These are phyloP conservation scores for Diaporthe citriasiana DNA, from an alignment of 2,329 filamentous ascomycete species.

Conservation along the genomic window DNA sequence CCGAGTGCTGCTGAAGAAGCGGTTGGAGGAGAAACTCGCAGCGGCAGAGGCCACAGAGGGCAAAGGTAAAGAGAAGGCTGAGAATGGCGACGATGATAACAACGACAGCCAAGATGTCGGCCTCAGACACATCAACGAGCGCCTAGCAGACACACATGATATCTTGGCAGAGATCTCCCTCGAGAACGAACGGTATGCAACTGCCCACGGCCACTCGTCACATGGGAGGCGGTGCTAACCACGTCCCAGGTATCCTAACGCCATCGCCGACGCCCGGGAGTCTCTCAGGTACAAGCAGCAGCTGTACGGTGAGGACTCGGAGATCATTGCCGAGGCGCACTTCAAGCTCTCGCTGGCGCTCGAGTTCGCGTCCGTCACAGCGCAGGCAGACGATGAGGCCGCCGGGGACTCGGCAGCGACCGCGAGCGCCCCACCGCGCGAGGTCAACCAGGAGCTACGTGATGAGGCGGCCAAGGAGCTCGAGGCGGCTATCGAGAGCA, in stretches of 20 bases:
- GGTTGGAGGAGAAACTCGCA: constrained; percentile 59
- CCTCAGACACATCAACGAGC: constrained; percentile 79
- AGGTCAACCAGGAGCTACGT: constrained; percentile 77
- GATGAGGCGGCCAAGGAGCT: constrained; percentile 80
- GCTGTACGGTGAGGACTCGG: constrained; percentile 84
- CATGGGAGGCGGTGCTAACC: constrained; percentile 16
- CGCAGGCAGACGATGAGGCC: constrained; percentile 65
- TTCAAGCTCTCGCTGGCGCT: constrained; percentile 96
- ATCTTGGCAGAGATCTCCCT: constrained; percentile 96
- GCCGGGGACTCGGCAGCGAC: constrained; percentile 36
- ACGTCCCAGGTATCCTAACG: constrained; percentile 77
- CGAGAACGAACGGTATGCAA: constrained; percentile 83
- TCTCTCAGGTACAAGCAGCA: constrained; percentile 84
- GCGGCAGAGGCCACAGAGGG: constrained; percentile 55
- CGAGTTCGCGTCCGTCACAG: constrained; percentile 89
- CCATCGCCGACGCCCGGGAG: constrained; percentile 85
- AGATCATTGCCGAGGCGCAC: constrained; percentile 92
- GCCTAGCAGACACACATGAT: constrained; percentile 93
- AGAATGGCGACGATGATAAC: constrained; percentile 53
- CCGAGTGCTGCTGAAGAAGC: constrained; percentile 74
- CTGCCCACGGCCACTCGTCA: constrained; percentile 9
- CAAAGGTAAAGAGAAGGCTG: constrained; percentile 58
- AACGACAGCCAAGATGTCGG: constrained; percentile 47
- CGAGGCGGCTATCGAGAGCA: constrained; percentile 80
- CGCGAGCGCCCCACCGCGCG: constrained; percentile 46